Conservation (phyloP, 1,139 yeast genomes). For the Nadsonia commutata region DNA sequence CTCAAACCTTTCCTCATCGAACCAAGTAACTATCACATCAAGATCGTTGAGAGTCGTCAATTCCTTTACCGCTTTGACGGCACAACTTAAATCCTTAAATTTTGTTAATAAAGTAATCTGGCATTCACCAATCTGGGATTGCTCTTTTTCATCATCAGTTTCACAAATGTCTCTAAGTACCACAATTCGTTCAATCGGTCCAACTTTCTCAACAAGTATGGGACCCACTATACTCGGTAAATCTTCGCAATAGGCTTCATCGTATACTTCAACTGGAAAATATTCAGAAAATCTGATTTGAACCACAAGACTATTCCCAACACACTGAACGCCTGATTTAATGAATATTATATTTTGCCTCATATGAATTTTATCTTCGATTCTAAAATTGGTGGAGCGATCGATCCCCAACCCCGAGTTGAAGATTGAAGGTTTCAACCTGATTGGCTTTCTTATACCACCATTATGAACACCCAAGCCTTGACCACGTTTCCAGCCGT, state of each 20-base stretch:
- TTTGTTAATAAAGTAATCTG: not conserved
- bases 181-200: not conserved
- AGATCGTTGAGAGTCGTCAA: not conserved
- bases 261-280: not conserved
- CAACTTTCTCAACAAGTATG: not conserved
- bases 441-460: not conserved
- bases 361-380: too few relatives aligned
- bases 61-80: not conserved
- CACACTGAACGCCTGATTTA: too few relatives aligned
- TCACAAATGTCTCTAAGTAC: too few relatives aligned
- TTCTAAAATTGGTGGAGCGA: too few relatives aligned
- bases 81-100: not conserved
- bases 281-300: too few relatives aligned
- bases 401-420: too few relatives aligned
- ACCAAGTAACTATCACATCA: not conserved
- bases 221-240: not conserved
- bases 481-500: not conserved
- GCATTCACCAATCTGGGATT: not conserved
- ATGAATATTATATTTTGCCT: too few relatives aligned
- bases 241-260: not conserved
- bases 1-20: not conserved
- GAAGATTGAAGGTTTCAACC: not conserved
- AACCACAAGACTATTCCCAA: too few relatives aligned
- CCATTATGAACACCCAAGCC: not conserved
- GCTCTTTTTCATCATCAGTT: too few relatives aligned